Conservation (phyloP, 1,284 basidiomycete genomes). For the Schizophyllum amplum region DNA sequence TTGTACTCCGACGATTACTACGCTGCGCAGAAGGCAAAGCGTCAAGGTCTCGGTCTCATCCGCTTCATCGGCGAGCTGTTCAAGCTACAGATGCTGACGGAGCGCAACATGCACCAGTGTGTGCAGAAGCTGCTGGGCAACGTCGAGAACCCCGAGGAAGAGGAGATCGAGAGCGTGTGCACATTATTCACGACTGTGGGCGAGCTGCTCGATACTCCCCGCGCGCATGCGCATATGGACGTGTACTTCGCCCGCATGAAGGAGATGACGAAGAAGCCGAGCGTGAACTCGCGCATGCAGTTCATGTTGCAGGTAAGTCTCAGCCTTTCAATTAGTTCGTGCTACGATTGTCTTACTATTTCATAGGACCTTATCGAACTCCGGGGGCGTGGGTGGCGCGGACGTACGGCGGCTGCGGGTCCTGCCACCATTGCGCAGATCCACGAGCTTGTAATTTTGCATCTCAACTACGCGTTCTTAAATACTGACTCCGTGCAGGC, state of each 20-base stretch:
- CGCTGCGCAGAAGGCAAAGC: conserved; percentile 90
- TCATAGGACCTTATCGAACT: conserved; percentile 12
- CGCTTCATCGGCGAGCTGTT: conserved; percentile 81
- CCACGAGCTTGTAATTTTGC: conserved; percentile 67
- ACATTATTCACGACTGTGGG: conserved; percentile 89
- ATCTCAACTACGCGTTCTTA: conserved; percentile 4
- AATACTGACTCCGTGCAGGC: conserved; percentile 22
- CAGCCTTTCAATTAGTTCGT: conserved; percentile 9
- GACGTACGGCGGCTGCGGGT: neutral
- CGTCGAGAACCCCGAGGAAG: conserved; percentile 88
- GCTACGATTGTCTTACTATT: neutral
- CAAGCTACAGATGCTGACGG: conserved; percentile 68
- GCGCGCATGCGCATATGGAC: conserved; percentile 79
- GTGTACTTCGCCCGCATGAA: conserved; percentile 89
- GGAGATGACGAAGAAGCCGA: conserved; percentile 62
- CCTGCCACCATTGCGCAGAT: conserved; percentile 41
- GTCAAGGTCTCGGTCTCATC: conserved; percentile 90
- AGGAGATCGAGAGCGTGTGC: conserved; percentile 93
- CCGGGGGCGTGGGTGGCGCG: conserved; percentile 9
- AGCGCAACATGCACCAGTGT: conserved; percentile 69
- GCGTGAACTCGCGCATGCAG: conserved; percentile 79
- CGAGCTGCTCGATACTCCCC: conserved; percentile 65
- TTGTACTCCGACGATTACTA: conserved; percentile 96
- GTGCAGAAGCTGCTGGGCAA: conserved; percentile 81
- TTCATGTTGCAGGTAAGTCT: conserved; percentile 84